Evolutionary conservation across 2,329 filamentous ascomycete species (phyloP).

Genomic region (Nemania sp.): DNA sequence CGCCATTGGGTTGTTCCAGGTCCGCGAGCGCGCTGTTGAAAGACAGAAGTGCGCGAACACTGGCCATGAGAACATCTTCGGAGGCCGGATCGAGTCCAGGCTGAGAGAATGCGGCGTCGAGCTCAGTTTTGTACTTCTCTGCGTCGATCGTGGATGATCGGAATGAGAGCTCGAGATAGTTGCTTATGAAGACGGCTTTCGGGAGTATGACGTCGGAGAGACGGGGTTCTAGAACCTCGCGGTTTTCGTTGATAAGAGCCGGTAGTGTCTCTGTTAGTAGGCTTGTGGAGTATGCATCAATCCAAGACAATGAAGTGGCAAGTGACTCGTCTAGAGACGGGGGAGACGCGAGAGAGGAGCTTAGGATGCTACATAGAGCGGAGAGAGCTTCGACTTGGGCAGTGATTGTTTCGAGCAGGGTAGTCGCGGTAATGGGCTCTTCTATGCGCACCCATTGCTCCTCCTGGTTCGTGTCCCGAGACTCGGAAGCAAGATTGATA

Average conservation of each 20-base stretch:
- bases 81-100: slow-evolving; percentile 28
- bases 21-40: slow-evolving; percentile 35
- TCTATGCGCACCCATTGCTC: slow-evolving; percentile 70
- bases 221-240: slow-evolving; percentile 8
- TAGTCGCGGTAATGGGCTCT: slow-evolving; percentile 65
- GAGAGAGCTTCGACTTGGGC: slow-evolving; percentile 62
- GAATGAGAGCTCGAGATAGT: slow-evolving; percentile 35
- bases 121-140: slow-evolving; percentile 33
- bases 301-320: slow-evolving; percentile 52
- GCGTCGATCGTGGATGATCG: slow-evolving; percentile 30
- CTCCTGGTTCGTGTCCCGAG: slow-evolving; percentile 36
- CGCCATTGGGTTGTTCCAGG: background rate
- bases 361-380: slow-evolving; percentile 53
- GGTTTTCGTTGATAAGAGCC: slow-evolving; percentile 14
- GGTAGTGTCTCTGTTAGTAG: slow-evolving; percentile 43
- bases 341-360: slow-evolving; percentile 31
- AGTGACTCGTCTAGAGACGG: background rate
- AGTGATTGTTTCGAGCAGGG: slow-evolving; percentile 68
- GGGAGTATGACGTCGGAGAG: slow-evolving; percentile 33
- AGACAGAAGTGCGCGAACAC: slow-evolving; percentile 34
- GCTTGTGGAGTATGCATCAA: slow-evolving; percentile 58
- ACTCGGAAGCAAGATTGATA: slow-evolving; percentile 37
- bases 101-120: slow-evolving; percentile 34
- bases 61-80: slow-evolving; percentile 29
- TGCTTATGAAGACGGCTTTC: slow-evolving; percentile 32